Evolutionary conservation across 2,329 filamentous ascomycete genomes (phyloP).

Genomic region (Fusarium acutatum): DNA sequence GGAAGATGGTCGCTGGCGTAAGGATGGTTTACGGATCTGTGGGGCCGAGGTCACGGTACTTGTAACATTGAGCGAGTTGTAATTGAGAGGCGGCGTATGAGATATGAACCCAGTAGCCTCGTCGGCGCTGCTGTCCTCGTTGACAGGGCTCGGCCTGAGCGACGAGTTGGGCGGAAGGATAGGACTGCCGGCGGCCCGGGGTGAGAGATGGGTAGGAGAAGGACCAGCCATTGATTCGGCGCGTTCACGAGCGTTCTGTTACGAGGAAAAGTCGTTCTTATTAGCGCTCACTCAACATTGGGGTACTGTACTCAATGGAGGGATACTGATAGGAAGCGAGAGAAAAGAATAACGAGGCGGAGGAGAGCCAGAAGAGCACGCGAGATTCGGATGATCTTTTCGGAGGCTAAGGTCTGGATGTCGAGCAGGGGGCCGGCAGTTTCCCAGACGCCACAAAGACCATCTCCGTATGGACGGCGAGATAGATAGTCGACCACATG

Average conservation of each 20-base stretch:
- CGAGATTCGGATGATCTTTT: slow-evolving; percentile 27
- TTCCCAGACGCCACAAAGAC: slow-evolving; percentile 17
- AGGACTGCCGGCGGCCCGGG: slow-evolving; percentile 30
- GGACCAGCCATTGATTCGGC: slow-evolving; percentile 51
- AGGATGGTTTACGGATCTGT: slow-evolving; percentile 23
- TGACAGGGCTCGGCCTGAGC: slow-evolving; percentile 21
- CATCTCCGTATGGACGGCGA: background rate
- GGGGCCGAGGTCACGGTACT: slow-evolving; percentile 19
- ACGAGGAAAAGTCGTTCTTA: background rate
- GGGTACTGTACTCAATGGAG: background rate
- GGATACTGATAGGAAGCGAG: background rate
- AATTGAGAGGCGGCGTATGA: slow-evolving; percentile 48
- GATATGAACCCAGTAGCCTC: slow-evolving; percentile 54
- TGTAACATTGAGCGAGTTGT: slow-evolving; percentile 49
- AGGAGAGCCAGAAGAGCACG: slow-evolving; percentile 13
- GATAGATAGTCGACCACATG: background rate
- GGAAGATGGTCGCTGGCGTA: slow-evolving; percentile 12
- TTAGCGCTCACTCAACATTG: slow-evolving; percentile 9
- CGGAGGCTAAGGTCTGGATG: slow-evolving; percentile 20
- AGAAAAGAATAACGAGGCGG: background rate
- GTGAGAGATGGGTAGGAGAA: slow-evolving; percentile 17
- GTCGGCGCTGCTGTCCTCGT: slow-evolving; percentile 44
- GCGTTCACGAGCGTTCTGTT: slow-evolving; percentile 53
- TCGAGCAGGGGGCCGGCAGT: slow-evolving; percentile 23
- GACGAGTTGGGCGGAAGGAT: slow-evolving; percentile 25